A percentile compares a stretch with the other conserved stretches of the same genome.
These are phyloP conservation scores for Parachaetomium inaequale DNA, from an alignment of 495 filamentous ascomycete species.

Conservation along the genomic window DNA sequence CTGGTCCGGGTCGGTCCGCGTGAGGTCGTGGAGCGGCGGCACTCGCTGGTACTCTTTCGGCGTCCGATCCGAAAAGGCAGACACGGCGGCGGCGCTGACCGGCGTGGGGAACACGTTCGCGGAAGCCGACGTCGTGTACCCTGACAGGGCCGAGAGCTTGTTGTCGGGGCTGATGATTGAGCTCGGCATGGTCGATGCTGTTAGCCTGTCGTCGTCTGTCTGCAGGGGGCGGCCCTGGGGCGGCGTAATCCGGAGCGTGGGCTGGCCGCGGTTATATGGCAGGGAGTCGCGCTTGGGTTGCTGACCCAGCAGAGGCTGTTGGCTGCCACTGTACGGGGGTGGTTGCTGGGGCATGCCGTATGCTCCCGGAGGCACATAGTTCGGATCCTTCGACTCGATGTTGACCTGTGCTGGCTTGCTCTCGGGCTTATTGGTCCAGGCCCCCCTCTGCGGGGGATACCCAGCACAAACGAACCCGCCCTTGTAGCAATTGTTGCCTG, in stretches of 20 bases:
- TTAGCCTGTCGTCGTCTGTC: constrained; percentile 48
- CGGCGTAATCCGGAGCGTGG: constrained; percentile 51
- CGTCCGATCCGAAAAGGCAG: constrained; percentile 46
- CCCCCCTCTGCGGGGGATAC: constrained; percentile 69
- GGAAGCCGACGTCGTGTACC: constrained; percentile 39
- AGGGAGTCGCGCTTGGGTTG: constrained; percentile 48
- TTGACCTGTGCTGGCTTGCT: constrained; percentile 63
- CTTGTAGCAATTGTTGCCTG: constrained; percentile 88
- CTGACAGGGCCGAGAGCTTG: constrained; percentile 50
- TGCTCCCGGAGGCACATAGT: constrained; percentile 56
- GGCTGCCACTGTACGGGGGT: constrained; percentile 28
- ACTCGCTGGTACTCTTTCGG: constrained; percentile 53
- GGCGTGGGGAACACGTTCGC: constrained; percentile 51
- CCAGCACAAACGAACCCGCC: constrained; percentile 92
- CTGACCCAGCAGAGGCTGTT: constrained; percentile 21
- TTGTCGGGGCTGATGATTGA: constrained; percentile 53
- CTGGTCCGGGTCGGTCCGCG: constrained; percentile 45
- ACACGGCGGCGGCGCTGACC: constrained; percentile 45
- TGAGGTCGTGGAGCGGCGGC: constrained; percentile 53
- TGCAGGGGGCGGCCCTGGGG: constrained; percentile 49
- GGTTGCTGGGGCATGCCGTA: constrained; percentile 53
- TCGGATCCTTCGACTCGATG: constrained; percentile 77
- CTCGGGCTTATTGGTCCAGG: constrained; percentile 61
- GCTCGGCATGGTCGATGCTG: constrained; percentile 49
- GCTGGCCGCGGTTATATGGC: constrained; percentile 51